These are phyloP conservation scores for Pseudogymnoascus sp. DNA, from an alignment of 2,329 filamentous ascomycete species.

Conservation along the genomic window DNA sequence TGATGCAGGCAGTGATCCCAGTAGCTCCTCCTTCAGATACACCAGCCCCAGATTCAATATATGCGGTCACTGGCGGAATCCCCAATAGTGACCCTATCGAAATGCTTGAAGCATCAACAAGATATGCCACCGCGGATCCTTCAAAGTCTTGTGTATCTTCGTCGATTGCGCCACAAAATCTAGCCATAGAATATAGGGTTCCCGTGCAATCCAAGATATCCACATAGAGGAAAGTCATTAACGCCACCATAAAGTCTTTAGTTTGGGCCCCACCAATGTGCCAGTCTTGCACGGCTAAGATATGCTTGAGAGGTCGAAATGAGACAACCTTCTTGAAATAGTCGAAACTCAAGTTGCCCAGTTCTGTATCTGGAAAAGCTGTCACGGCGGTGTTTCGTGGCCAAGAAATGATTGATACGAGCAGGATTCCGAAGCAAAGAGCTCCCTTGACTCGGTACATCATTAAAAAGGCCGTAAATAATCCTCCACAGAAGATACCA, in stretches of 20 bases:
- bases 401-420: constrained; percentile 87
- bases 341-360: constrained; percentile 66
- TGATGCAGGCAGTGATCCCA: constrained; percentile 72
- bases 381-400: constrained; percentile 69
- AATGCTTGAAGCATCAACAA: constrained; percentile 73
- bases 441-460: constrained; percentile 83
- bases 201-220: constrained; percentile 84
- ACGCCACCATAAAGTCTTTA: constrained; percentile 72
- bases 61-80: constrained; percentile 75
- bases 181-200: constrained; percentile 84
- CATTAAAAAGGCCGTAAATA: constrained; percentile 74
- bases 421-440: constrained; percentile 73
- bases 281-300: constrained; percentile 68
- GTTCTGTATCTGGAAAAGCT: constrained; percentile 67
- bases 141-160: constrained; percentile 82
- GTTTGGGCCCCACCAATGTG: constrained; percentile 46
- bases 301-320: constrained; percentile 69
- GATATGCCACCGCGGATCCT: constrained; percentile 74
- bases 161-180: constrained; percentile 73
- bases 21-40: constrained; percentile 84
- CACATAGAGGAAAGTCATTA: constrained; percentile 85
- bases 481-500: constrained; percentile 78
- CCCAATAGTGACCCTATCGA: constrained; percentile 75
- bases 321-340: constrained; percentile 86
- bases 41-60: constrained; percentile 82